Evolutionary conservation across 805 yeast genomes (phyloP).

Genomic region (Saccharomycopsis sp.): DNA sequence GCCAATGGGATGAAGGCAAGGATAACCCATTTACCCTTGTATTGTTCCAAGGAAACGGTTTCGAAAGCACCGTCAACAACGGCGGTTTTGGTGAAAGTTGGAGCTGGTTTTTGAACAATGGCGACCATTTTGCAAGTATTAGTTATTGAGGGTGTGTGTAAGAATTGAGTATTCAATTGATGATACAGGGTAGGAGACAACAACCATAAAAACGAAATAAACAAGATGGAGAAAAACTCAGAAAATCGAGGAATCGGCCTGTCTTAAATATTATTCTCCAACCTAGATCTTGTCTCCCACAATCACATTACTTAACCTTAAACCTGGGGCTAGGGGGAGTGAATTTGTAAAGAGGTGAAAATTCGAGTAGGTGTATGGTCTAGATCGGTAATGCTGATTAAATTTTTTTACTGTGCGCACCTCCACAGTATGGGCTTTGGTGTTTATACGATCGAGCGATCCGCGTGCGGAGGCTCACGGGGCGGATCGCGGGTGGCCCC

Average conservation of each 20-base stretch:
- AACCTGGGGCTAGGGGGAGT: too few species aligned
- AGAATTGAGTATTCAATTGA: background rate
- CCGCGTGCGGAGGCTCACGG: background rate
- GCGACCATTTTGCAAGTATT: slow-evolving; percentile 62
- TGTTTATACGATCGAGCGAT: too few species aligned
- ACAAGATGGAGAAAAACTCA: background rate
- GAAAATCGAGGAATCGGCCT: background rate
- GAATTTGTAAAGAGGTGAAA: too few species aligned
- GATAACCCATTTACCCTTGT: slow-evolving; percentile 96
- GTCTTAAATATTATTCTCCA: background rate
- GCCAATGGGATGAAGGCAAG: slow-evolving; percentile 98
- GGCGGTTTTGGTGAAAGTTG: slow-evolving; percentile 93
- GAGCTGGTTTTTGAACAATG: slow-evolving; percentile 91
- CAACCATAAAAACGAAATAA: background rate
- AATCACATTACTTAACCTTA: too few species aligned
- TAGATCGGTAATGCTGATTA: background rate
- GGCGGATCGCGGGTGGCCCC: background rate
- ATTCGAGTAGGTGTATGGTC: background rate
- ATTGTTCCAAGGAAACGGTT: slow-evolving; percentile 89
- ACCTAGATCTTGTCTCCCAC: background rate
- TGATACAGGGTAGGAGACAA: background rate
- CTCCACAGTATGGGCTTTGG: background rate
- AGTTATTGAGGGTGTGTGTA: background rate
- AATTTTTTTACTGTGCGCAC: background rate
- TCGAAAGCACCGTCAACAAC: slow-evolving; percentile 95